Percentiles rank a stretch among this genome's conserved stretches.
These are phyloP conservation scores for Pseudogymnoascus sp. DNA, from an alignment of 2,329 filamentous ascomycete genomes.

Conservation along the genomic window DNA sequence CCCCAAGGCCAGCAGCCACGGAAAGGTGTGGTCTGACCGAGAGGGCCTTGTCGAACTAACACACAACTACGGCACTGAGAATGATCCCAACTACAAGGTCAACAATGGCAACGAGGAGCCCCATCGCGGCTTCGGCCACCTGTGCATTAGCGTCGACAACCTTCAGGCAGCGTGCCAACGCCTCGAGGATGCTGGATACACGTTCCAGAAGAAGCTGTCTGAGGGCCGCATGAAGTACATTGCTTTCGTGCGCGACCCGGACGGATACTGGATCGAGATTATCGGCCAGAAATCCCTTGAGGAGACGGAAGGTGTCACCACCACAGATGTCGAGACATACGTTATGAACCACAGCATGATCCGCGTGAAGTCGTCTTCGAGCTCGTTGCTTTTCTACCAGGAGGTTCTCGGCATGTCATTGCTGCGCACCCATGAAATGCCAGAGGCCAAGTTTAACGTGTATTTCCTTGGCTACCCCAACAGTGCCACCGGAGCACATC, in stretches of 20 bases:
- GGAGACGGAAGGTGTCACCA: slow-evolving; percentile 59
- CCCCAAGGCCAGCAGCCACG: slow-evolving; percentile 63
- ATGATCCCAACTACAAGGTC: slow-evolving; percentile 70
- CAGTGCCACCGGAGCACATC: slow-evolving; percentile 45
- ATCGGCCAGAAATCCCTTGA: slow-evolving; percentile 63
- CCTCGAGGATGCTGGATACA: slow-evolving; percentile 79
- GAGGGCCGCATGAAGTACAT: slow-evolving; percentile 81
- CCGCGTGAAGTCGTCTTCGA: slow-evolving; percentile 72
- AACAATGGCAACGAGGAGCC: slow-evolving; percentile 90
- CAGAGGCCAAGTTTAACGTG: slow-evolving; percentile 67
- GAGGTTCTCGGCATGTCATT: slow-evolving; percentile 81
- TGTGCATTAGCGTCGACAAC: slow-evolving; percentile 73
- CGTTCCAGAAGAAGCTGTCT: slow-evolving; percentile 85
- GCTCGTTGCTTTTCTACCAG: slow-evolving; percentile 68
- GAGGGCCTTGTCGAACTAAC: slow-evolving; percentile 85
- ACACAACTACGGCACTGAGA: slow-evolving; percentile 81
- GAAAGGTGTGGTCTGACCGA: slow-evolving; percentile 67
- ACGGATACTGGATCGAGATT: slow-evolving; percentile 75
- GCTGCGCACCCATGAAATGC: slow-evolving; percentile 61
- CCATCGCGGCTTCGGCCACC: slow-evolving; percentile 63
- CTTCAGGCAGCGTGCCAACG: slow-evolving; percentile 81
- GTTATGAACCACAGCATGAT: slow-evolving; percentile 87
- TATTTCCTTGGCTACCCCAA: slow-evolving; percentile 80
- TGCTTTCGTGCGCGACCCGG: slow-evolving; percentile 79
- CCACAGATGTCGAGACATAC: slow-evolving; percentile 67